phyloP scores from a whole-genome alignment of 306 rosid genomes.

The Rosa lucieae region DNA sequence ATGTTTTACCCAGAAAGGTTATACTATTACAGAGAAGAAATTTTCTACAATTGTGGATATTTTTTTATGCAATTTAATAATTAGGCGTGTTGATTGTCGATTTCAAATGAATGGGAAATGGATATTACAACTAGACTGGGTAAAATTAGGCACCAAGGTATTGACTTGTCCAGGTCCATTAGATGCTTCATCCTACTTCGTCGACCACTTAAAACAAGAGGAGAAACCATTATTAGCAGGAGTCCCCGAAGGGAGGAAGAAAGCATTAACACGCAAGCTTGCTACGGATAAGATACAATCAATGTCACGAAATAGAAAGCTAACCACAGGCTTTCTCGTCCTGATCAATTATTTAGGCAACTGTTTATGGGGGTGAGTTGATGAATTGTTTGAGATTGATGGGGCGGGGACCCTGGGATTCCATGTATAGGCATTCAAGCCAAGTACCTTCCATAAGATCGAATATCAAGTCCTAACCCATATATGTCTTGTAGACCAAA shows the following conservation, averaged over 20 bases:
- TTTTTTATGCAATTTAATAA: background rate
- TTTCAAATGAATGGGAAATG: background rate
- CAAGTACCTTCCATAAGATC: too few relatives aligned
- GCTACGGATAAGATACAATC: background rate
- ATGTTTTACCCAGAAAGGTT: background rate
- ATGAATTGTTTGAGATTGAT: background rate
- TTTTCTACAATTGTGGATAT: background rate
- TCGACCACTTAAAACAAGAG: background rate
- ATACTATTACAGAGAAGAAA: background rate
- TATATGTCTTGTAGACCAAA: too few relatives aligned
- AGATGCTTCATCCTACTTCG: background rate
- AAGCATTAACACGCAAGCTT: background rate
- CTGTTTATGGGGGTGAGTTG: too few relatives aligned
- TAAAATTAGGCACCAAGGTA: background rate
- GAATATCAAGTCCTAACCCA: too few relatives aligned
- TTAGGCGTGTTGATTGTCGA: background rate
- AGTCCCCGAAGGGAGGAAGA: background rate
- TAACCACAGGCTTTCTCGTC: background rate
- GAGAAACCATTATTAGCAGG: background rate
- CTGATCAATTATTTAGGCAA: too few relatives aligned
- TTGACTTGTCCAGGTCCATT: background rate
- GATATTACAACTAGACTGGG: background rate
- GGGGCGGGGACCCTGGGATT: background rate
- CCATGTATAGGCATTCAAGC: too few relatives aligned
- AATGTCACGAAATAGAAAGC: background rate